Evolutionary conservation across 306 rosid genomes (phyloP), one percentile per base, ranked within the genome.

Genomic region (Medicago arabica): DNA sequence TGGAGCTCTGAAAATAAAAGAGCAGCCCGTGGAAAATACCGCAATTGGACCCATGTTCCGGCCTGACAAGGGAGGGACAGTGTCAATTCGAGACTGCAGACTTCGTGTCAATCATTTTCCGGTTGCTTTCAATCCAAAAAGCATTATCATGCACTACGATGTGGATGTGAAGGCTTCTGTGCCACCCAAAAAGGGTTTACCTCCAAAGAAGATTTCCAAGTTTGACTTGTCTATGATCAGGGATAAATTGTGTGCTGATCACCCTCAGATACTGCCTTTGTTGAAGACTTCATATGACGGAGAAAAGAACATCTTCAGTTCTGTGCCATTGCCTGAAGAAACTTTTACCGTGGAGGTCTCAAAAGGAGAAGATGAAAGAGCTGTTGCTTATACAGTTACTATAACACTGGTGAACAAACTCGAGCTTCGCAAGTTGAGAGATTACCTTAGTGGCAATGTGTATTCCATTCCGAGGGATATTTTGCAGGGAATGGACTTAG

Each of bases 401-500:
- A 23, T 91, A 5, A 75, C 67, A 0, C 74, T 72, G 23, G 90
- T 86, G 44, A 91, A 83, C 46, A 53, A 39, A 81, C 92, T 89
- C 15, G 74, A 77, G 85, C 75, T 88, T 55, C 36, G 82, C 11
- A 87, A 79, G 80, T 58, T 91, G 68, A 69, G 25, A 67, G 90
- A 91, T 19, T 91, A 89, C 70, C 40, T 91, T 7, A 49, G 75
- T 8, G 85, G 88, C 31, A 16, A 6, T 0, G 71, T 63, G 15
- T 13, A 41, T 18, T 72, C 83, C 7, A 72, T 77, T 34, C 96
- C 96, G 7, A 87, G 92, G 58, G 93, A 88, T 44, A 71, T 91
- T 69, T 71, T 91, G 23, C 91, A 87, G 17, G 88, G 89, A 7
- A 54, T 91, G 90, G 91, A 88, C 78, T 50, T 88, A 66, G 93